Evolutionary conservation across 768 basidiomycete genomes (phyloP), one percentile per base, ranked within the genome.

Genomic region (Phlebiopsis flavidoalba): DNA sequence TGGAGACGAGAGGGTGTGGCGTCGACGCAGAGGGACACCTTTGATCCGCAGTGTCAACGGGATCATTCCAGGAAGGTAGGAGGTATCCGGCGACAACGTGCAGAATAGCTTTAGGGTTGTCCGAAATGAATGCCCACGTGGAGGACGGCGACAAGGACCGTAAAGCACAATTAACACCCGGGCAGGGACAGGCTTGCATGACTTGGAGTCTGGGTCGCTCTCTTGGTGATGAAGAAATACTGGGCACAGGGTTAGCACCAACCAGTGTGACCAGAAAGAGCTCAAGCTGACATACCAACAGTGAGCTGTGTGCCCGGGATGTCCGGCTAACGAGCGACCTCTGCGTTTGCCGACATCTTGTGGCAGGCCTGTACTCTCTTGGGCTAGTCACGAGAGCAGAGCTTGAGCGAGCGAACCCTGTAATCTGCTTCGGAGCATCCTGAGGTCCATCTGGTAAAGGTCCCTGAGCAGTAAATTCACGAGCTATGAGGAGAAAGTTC

Each of bases 101-200:
- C 43, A 50, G 17, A 49, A 22, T 24, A 45, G 48, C 46, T 37
- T 31, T 21, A 50, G 22, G 19, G 54, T 55, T 49, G 53, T 17
- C 5, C 19, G n/a, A 43, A 21, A 55, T 24, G 35, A 45, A 40
- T 43, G 54, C n/a, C 37, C 54, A 55, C 43, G 54, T 37, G 54
- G 22, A n/a, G 21, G 40, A 31, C 15, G 21, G 19, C 43, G 35
- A 55, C 10, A 45, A 43, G 54, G 36, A 55, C 54, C n/a, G 54
- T 55, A 55, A 43, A 55, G 19, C 33, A 36, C 52, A 22, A 55
- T 40, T 43, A 57, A 52, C 53, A 57, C 60, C n/a, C 60, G 60
- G 57, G 46, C 31, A 52, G 31, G 60, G 48, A 21, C 22, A 57
- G n/a, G 21, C 54, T 45, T 4, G 40, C 54, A 24, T 43, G 22